Base-by-base conservation (phyloP, 805 yeast species). In the Tetrapisispora pingtungensis region DNA sequence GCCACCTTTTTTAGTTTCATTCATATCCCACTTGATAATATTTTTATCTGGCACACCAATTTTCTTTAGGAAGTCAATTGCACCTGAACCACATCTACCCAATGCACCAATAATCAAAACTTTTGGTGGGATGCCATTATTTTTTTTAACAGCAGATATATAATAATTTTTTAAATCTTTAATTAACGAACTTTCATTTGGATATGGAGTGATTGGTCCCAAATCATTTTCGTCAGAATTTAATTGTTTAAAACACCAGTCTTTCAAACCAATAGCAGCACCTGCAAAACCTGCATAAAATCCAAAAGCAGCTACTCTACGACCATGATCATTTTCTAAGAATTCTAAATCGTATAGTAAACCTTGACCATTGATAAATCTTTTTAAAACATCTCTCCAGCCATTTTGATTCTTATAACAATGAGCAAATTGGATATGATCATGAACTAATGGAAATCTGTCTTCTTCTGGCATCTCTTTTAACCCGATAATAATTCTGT, bases 281-380 rank as follows among this genome's bases (percentile, higher is more conserved):
- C 99, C 99, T 7, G 97, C 98, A 64, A 93, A 93, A n/a, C 99
- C 99, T 37, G 99, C 98, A 65, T 90, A 90, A 73, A 78, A 93
- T n/a, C 99, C 99, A 63, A 93, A 93, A 8, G 98, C 98, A 37
- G 99, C 99, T 26, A 93, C 99, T 69, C 99, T 84, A 73, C 98
- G 84, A 31, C 97, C 97, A 59, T 78, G 80, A 56, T 84, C 96
- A 64, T 93, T 87, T 65, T 85, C 94, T 64, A 93, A 72, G 62
- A 93, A 93, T 70, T 93, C 99, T 53, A 93, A 72, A 64, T 93
- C 99, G 64, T 93, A 93, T 53, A 93, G 75, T 13, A 77, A 74
- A 55, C 98, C 97, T 47, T 84, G 77, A 41, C 99, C 99, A 33
- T 76, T 81, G 42, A 94, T 94, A 72, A 88, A 93, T 66, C 99